Base-by-base conservation (phyloP, 306 rosid species). In the Senna tora region DNA sequence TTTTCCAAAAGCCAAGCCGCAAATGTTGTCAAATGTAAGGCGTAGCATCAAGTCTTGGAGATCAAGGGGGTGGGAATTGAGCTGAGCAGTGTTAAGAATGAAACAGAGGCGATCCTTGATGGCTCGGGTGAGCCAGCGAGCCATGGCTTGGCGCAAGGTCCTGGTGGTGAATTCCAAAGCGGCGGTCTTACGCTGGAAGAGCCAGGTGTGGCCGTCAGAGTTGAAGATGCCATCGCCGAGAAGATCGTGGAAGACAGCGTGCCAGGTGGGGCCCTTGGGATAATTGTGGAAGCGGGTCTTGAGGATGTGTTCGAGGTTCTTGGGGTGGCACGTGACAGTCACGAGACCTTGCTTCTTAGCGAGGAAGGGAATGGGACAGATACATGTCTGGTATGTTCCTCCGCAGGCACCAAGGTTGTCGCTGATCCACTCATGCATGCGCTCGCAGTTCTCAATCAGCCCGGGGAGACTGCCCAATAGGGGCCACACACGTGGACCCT, bases 261-360 rank as follows among this genome's bases (percentile, higher is more conserved):
- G 57, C 71, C 71, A 66, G 6, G 56, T 46, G 28, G 71, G 71
- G 10, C 71, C 71, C n/a, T 66, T 66, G 5, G 71, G 71, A 20
- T 66, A 66, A 46, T 66, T 66, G 5, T 66, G 57, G 28, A 66
- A 66, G 2, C 71, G 57, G 42, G 43, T 66, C 42, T 30, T 45
- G 5, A 66, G 21, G 0, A 66, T 45, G 43, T 66, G 71, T 55
- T 66, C 71, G 15, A 66, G 7, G 13, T 66, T 66, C 19, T 12
- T 46, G 8, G 71, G 71, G 57, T 66, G 28, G 43, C 71, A 66
- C 43, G 71, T 66, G 71, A 66, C 71, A 25, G 57, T 66, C 56
- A 45, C 56, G 71, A 45, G 57, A 8, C 71, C 71, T 46, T 66
- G 56, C 71, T 28, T 66, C 9, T n/a, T 45, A 0, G 71, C 56